Evolutionary conservation across 2,329 filamentous ascomycete genomes (phyloP).

Genomic region (Lecanicillium sp.): DNA sequence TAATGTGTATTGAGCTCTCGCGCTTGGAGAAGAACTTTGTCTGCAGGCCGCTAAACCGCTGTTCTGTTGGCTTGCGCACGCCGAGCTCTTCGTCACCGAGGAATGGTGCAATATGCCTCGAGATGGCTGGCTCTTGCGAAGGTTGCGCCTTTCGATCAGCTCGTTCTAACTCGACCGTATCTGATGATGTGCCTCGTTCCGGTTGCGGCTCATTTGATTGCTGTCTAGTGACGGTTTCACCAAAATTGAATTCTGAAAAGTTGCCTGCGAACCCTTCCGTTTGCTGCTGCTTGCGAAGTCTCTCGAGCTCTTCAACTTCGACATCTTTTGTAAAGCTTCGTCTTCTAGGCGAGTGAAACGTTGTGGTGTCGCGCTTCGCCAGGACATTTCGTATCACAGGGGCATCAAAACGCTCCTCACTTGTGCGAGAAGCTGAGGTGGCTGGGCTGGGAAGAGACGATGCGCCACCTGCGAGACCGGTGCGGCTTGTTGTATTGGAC

Average conservation of each 20-base stretch:
- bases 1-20: too few species aligned
- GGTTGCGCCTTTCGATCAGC: too few species aligned
- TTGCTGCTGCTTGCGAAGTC: conserved; percentile 12
- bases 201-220: conserved; percentile 6
- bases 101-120: too few species aligned
- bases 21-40: too few species aligned
- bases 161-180: neutral
- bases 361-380: conserved; percentile 45
- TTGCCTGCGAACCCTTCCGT: conserved; percentile 29
- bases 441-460: conserved; percentile 32
- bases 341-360: conserved; percentile 35
- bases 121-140: too few species aligned
- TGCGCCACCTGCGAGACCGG: conserved; percentile 13
- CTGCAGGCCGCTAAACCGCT: too few species aligned
- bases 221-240: conserved; percentile 18
- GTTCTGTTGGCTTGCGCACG: too few species aligned
- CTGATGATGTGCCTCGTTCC: too few species aligned
- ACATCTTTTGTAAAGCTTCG: conserved; percentile 43
- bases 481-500: conserved; percentile 7
- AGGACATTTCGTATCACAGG: conserved; percentile 39
- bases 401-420: conserved; percentile 29
- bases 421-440: conserved; percentile 24
- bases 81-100: too few species aligned
- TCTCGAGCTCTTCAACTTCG: conserved; percentile 24
- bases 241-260: conserved; percentile 31